Conservation (phyloP, 768 basidiomycete genomes). For the Lactifluus rugatus region DNA sequence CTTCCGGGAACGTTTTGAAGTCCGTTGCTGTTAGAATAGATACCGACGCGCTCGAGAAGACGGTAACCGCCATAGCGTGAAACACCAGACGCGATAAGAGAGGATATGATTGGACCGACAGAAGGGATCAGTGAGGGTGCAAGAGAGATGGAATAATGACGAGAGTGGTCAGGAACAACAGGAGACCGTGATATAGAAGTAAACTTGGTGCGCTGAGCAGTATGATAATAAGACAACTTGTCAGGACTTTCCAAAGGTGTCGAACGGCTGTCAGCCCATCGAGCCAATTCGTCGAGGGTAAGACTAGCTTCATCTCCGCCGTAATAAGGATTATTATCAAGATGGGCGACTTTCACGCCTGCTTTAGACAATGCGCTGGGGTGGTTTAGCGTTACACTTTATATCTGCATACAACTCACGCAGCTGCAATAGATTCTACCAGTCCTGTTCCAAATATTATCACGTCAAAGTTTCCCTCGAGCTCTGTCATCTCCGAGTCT, state of each 20-base stretch:
- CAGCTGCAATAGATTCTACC: slow-evolving; percentile 76
- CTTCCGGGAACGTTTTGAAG: slow-evolving; percentile 67
- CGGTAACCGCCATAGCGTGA: slow-evolving; percentile 88
- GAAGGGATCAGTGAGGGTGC: slow-evolving; percentile 75
- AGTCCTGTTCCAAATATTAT: slow-evolving; percentile 72
- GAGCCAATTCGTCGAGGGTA: slow-evolving; percentile 66
- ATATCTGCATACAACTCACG: slow-evolving; percentile 45
- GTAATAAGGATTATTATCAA: slow-evolving; percentile 80
- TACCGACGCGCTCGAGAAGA: slow-evolving; percentile 59
- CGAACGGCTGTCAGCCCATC: slow-evolving; percentile 47
- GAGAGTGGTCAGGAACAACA: slow-evolving; percentile 42
- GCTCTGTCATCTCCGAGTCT: slow-evolving; percentile 4
- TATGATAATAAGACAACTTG: slow-evolving; percentile 20
- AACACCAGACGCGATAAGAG: slow-evolving; percentile 74
- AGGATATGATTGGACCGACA: slow-evolving; percentile 65
- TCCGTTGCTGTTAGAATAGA: slow-evolving; percentile 40
- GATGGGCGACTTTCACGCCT: slow-evolving; percentile 78
- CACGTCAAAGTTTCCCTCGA: slow-evolving; percentile 45
- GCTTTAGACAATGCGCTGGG: slow-evolving; percentile 79
- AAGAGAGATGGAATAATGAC: slow-evolving; percentile 82
- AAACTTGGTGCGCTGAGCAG: slow-evolving; percentile 28
- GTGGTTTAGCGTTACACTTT: slow-evolving; percentile 4
- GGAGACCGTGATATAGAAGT: slow-evolving; percentile 37
- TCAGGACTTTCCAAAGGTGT: slow-evolving; percentile 13
- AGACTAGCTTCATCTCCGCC: slow-evolving; percentile 76